Evolutionary conservation across 2,329 filamentous ascomycete species (phyloP).

Genomic region (Talaromyces rugulosus): DNA sequence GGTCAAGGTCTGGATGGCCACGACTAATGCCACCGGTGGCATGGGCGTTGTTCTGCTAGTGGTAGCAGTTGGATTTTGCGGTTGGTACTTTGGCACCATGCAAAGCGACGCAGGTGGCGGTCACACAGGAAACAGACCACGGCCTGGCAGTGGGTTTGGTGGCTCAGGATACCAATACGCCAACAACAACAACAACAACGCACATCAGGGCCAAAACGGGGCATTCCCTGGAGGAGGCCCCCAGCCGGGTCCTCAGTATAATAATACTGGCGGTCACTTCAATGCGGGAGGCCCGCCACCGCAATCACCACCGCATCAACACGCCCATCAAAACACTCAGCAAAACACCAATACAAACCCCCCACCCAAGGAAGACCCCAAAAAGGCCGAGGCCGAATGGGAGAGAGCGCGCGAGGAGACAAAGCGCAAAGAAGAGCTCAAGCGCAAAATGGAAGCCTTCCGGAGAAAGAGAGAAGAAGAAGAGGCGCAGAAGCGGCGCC

Average conservation of each 20-base stretch:
- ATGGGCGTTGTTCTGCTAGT: constrained; percentile 69
- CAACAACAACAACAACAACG: constrained; percentile 16
- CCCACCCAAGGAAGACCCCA: constrained; percentile 6
- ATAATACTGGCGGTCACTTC: constrained; percentile 31
- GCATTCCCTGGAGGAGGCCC: constrained; percentile 5
- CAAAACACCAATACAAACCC: neutral
- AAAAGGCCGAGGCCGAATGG: constrained; percentile 12
- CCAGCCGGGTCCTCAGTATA: constrained; percentile 14
- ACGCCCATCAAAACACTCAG: constrained; percentile 4
- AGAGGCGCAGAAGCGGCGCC: constrained; percentile 33
- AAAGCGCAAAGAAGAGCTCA: constrained; percentile 14
- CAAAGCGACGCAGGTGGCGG: constrained; percentile 46
- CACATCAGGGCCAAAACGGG: constrained; percentile 8
- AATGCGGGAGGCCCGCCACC: constrained; percentile 23
- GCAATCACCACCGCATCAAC: constrained; percentile 9
- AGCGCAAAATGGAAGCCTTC: constrained; percentile 14
- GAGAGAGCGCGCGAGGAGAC: constrained; percentile 13
- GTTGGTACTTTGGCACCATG: constrained; percentile 70
- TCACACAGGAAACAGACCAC: constrained; percentile 7
- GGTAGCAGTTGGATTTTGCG: constrained; percentile 67
- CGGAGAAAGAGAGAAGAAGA: constrained; percentile 14
- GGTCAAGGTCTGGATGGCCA: constrained; percentile 67
- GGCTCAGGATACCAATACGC: constrained; percentile 23
- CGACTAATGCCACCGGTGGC: constrained; percentile 67
- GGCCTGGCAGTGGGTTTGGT: constrained; percentile 23